Percentiles rank a stretch among this genome's conserved stretches.
These are phyloP conservation scores for Hypocreales sp. DNA, from an alignment of 2,329 filamentous ascomycete genomes.

Conservation along the genomic window DNA sequence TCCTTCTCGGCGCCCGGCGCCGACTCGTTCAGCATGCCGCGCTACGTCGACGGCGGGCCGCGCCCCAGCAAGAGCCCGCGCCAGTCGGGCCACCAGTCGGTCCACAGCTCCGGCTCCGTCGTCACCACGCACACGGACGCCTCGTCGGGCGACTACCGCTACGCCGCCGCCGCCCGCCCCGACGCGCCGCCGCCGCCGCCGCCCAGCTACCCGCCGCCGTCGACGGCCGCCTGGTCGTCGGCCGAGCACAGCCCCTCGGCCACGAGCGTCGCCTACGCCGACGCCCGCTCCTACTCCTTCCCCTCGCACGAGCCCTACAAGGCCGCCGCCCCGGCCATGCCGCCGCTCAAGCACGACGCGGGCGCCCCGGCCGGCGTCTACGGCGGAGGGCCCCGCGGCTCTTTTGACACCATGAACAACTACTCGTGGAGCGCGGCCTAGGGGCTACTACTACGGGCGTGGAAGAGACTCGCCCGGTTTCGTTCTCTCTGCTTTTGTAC, in stretches of 20 bases:
- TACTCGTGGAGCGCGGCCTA: slow-evolving; percentile 42
- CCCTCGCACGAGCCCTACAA: slow-evolving; percentile 32
- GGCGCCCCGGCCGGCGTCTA: slow-evolving; percentile 26
- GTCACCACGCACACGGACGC: slow-evolving; percentile 22
- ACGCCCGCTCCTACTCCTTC: slow-evolving; percentile 33
- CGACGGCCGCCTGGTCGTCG: slow-evolving; percentile 35
- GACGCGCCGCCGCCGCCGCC: slow-evolving; percentile 15
- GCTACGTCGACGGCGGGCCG: slow-evolving; percentile 38
- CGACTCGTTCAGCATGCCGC: slow-evolving; percentile 33
- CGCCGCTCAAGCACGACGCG: slow-evolving; percentile 18
- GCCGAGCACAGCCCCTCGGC: slow-evolving; percentile 27
- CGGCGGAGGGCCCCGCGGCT: slow-evolving; percentile 21
- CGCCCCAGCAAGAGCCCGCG: slow-evolving; percentile 42
- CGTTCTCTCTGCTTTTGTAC: too few species aligned
- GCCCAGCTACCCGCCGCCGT: slow-evolving; percentile 36
- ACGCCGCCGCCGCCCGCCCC: slow-evolving; percentile 17
- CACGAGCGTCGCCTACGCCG: slow-evolving; percentile 29
- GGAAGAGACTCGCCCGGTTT: too few species aligned
- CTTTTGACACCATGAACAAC: slow-evolving; percentile 34
- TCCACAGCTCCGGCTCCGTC: slow-evolving; percentile 33
- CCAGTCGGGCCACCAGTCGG: slow-evolving; percentile 35
- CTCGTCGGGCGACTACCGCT: slow-evolving; percentile 38
- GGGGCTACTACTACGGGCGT: too few species aligned
- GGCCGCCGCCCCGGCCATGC: slow-evolving; percentile 9
- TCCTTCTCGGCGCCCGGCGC: slow-evolving; percentile 32